Evolutionary conservation across 768 basidiomycete species (phyloP).

Genomic region (Crepidotus variabilis): DNA sequence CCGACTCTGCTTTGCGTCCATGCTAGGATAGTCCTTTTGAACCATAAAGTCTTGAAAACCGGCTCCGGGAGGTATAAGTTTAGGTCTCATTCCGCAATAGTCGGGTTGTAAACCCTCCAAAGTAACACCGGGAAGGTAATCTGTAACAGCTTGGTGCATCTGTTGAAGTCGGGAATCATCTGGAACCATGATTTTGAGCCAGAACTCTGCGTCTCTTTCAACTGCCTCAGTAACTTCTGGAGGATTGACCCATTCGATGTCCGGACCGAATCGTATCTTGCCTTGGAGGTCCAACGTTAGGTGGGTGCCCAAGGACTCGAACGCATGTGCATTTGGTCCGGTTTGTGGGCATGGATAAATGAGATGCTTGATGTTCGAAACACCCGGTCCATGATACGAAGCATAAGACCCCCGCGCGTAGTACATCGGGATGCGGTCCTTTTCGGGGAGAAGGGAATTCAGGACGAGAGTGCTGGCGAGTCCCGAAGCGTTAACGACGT

Average conservation of each 20-base stretch:
- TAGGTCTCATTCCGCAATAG: slow-evolving; percentile 85
- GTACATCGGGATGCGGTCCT: slow-evolving; percentile 65
- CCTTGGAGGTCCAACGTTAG: slow-evolving; percentile 84
- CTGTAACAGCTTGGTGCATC: slow-evolving; percentile 70
- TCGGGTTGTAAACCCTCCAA: slow-evolving; percentile 69
- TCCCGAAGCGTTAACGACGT: slow-evolving; percentile 81
- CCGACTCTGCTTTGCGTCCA: slow-evolving; percentile 19
- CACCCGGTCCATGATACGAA: slow-evolving; percentile 79
- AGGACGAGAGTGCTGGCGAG: slow-evolving; percentile 68
- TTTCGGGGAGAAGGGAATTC: slow-evolving; percentile 61
- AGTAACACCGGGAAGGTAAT: slow-evolving; percentile 65
- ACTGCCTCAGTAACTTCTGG: slow-evolving; percentile 25
- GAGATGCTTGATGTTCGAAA: slow-evolving; percentile 62
- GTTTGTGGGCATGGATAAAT: slow-evolving; percentile 89
- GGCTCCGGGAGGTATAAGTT: slow-evolving; percentile 67
- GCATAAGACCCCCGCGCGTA: slow-evolving; percentile 87
- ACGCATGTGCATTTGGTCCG: slow-evolving; percentile 52
- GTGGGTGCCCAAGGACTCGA: slow-evolving; percentile 90
- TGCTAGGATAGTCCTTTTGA: slow-evolving; percentile 55
- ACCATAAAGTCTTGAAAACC: slow-evolving; percentile 87
- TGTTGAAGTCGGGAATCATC: slow-evolving; percentile 54
- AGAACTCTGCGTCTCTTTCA: slow-evolving; percentile 65
- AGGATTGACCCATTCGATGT: slow-evolving; percentile 81
- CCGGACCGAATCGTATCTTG: slow-evolving; percentile 88
- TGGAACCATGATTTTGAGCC: slow-evolving; percentile 63